phyloP scores from a whole-genome alignment of 2,329 filamentous ascomycete genomes.

The Cercospora sesami region DNA sequence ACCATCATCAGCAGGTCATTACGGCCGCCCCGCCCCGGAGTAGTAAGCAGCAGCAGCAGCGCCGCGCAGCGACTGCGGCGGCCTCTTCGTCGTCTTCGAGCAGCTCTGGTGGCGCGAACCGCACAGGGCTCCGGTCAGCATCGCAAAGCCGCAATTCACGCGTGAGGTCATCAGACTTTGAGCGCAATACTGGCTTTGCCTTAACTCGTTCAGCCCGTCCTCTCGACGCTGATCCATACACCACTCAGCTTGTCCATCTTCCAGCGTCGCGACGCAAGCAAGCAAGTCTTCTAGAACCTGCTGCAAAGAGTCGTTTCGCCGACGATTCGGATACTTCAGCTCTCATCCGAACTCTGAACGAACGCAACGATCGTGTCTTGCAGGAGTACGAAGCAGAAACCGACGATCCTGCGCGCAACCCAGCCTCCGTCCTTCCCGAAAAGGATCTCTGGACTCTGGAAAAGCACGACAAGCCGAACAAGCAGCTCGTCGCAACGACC shows the following conservation, averaged over 20 bases:
- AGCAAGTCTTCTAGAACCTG: constrained; percentile 22
- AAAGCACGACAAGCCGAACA: constrained; percentile 4
- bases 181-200: constrained; percentile 1
- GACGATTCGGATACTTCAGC: constrained; percentile 17
- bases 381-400: constrained; percentile 35
- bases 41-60: constrained; percentile 1
- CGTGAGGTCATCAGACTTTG: constrained; percentile 22
- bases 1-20: not conserved
- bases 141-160: constrained; percentile 16
- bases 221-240: not conserved
- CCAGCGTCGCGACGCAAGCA: constrained; percentile 25
- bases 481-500: constrained; percentile 14
- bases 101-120: constrained; percentile 13
- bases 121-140: constrained; percentile 14
- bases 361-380: constrained; percentile 30
- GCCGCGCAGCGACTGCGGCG: constrained; percentile 3
- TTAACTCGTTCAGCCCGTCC: not conserved
- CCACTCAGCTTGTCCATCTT: constrained; percentile 6
- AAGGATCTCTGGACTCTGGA: constrained; percentile 22
- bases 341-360: constrained; percentile 29
- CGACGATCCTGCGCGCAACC: constrained; percentile 34
- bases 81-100: constrained; percentile 8
- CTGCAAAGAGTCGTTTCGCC: constrained; percentile 17
- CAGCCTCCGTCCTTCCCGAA: constrained; percentile 28
- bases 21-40: not conserved